These are phyloP conservation scores for Gastrodia elata DNA, from an alignment of 106 monocot species.

Conservation along the genomic window DNA sequence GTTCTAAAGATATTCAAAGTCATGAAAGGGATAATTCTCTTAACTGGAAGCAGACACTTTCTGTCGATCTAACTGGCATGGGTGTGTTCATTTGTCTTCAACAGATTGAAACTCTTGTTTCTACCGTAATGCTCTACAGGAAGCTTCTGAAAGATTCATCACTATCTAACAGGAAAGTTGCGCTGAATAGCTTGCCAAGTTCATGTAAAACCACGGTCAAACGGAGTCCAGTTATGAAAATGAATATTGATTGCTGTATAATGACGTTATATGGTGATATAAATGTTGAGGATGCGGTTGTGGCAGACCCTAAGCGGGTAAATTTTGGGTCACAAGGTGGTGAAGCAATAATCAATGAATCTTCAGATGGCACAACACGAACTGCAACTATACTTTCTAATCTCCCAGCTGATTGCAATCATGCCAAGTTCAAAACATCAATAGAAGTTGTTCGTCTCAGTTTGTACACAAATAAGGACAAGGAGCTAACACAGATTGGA, in stretches of 20 bases:
- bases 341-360: slow-evolving; percentile 37
- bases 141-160: slow-evolving; percentile 29
- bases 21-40: slow-evolving; percentile 29
- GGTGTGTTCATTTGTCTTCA: slow-evolving; percentile 51
- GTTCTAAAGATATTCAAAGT: slow-evolving; percentile 43
- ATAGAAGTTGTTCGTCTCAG: slow-evolving; percentile 54
- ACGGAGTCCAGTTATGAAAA: slow-evolving; percentile 38
- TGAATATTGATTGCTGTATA: slow-evolving; percentile 63
- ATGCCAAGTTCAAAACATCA: slow-evolving; percentile 44
- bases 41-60: slow-evolving; percentile 29
- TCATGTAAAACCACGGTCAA: slow-evolving; percentile 23
- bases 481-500: slow-evolving; percentile 53
- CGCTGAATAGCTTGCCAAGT: slow-evolving; percentile 24
- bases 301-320: slow-evolving; percentile 77
- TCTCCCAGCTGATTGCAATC: slow-evolving; percentile 25
- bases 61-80: slow-evolving; percentile 70
- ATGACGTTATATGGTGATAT: slow-evolving; percentile 54
- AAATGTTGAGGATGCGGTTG: slow-evolving; percentile 42
- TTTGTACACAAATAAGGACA: slow-evolving; percentile 52
- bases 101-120: slow-evolving; percentile 55
- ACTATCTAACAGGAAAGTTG: slow-evolving; percentile 25
- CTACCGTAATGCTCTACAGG: slow-evolving; percentile 40
- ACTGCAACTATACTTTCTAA: slow-evolving; percentile 51
- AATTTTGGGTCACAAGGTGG: slow-evolving; percentile 92
- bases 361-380: slow-evolving; percentile 73